A percentile compares a stretch with the other conserved stretches of the same genome.
Evolutionary conservation across 768 basidiomycete genomes (phyloP).

Genomic region (Lentinula edodes): DNA sequence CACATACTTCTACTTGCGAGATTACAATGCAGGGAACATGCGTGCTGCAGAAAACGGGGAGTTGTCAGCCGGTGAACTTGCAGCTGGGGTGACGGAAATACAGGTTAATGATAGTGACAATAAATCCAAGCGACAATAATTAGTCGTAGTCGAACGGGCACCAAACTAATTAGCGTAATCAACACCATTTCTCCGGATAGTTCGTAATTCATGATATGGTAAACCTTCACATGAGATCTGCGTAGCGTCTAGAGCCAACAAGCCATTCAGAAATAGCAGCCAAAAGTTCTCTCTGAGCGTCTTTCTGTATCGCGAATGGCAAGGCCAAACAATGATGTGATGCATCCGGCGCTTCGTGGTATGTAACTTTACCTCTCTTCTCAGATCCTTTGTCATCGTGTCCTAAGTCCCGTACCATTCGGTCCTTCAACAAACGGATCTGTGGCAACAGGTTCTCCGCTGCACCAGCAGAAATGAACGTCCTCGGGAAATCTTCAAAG

Average conservation of each 20-base stretch:
- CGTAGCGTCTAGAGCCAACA: neutral
- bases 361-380: neutral
- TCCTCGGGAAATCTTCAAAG: constrained; percentile 55
- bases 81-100: neutral
- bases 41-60: constrained; percentile 33
- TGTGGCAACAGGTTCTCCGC: constrained; percentile 51
- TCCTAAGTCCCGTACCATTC: constrained; percentile 49
- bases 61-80: neutral
- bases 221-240: neutral
- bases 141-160: neutral
- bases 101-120: neutral
- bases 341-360: neutral
- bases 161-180: neutral
- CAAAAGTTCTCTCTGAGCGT: neutral
- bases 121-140: neutral
- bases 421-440: constrained; percentile 36
- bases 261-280: neutral
- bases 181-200: neutral
- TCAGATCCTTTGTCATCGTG: constrained; percentile 25
- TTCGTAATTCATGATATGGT: neutral
- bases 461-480: constrained; percentile 44
- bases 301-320: neutral
- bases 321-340: neutral
- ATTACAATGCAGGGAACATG: constrained; percentile 38
- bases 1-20: constrained; percentile 55